A percentile compares a stretch with the other conserved stretches of the same genome.
These are phyloP conservation scores for Aspergillus diversus DNA, from an alignment of 495 filamentous ascomycete genomes.

Conservation along the genomic window DNA sequence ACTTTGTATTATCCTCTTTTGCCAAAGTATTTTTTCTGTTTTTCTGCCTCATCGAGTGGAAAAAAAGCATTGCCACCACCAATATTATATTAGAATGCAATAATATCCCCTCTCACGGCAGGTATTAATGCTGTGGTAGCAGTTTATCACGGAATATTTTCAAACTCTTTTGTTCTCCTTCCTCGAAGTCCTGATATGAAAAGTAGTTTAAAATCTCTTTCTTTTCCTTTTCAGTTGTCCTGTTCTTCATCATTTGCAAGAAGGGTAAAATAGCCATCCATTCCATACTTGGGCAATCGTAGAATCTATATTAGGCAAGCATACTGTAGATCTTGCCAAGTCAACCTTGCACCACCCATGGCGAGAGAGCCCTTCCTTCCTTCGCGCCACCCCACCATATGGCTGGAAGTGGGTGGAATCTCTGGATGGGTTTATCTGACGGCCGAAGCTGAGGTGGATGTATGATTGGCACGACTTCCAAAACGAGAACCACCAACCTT, in stretches of 20 bases:
- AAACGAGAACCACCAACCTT: no score
- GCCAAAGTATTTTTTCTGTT: no score
- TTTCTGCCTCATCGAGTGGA: not conserved
- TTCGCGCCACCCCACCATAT: constrained; percentile 12
- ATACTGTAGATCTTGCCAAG: constrained; percentile 28
- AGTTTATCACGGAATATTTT: no score
- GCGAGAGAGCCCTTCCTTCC: constrained; percentile 1
- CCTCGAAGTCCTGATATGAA: no score
- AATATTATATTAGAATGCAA: constrained; percentile 1
- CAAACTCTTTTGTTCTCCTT: no score
- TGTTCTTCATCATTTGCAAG: not conserved
- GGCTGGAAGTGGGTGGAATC: no score
- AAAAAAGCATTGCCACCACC: not conserved
- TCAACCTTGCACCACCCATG: constrained; percentile 7
- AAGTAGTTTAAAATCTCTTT: not conserved
- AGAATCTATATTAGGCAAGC: constrained; percentile 31
- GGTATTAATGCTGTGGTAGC: no score
- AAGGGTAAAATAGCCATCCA: constrained; percentile 12
- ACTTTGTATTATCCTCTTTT: no score
- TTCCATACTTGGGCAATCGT: constrained; percentile 23
- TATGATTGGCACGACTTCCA: no score
- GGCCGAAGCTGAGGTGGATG: no score
- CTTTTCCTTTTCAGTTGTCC: not conserved
- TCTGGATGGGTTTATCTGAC: no score
- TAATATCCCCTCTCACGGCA: not conserved